Evolutionary conservation across 2,329 filamentous ascomycete species (phyloP).

Genomic region (Cladobotryum protrusum): DNA sequence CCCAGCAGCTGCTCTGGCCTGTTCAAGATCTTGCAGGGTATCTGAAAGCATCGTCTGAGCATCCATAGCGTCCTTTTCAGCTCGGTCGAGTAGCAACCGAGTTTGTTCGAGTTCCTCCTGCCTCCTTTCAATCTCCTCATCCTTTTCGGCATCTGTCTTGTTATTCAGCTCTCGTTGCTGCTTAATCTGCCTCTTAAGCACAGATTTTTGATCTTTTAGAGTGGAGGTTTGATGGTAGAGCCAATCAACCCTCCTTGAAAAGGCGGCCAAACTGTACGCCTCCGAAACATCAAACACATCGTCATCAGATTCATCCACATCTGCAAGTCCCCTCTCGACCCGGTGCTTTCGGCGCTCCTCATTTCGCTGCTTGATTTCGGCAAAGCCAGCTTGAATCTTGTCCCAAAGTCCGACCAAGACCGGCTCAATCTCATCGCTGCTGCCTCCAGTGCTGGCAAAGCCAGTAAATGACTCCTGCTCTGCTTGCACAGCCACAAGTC

Average conservation of each 20-base stretch:
- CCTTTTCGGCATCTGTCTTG: conserved; percentile 70
- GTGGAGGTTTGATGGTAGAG: conserved; percentile 70
- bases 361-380: conserved; percentile 48
- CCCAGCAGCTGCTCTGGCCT: conserved; percentile 21
- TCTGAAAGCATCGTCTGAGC: conserved; percentile 42
- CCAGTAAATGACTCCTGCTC: conserved; percentile 42
- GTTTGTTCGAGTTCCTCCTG: conserved; percentile 49
- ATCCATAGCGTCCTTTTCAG: conserved; percentile 32
- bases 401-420: conserved; percentile 52
- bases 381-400: conserved; percentile 45
- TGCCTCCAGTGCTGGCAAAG: conserved; percentile 25
- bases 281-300: conserved; percentile 54
- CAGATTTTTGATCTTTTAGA: conserved; percentile 80
- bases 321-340: conserved; percentile 49
- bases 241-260: conserved; percentile 72
- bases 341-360: conserved; percentile 47
- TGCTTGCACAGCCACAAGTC: conserved; percentile 53
- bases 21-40: conserved; percentile 34
- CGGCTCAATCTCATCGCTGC: conserved; percentile 47
- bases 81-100: conserved; percentile 28
- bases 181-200: conserved; percentile 86
- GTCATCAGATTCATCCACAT: conserved; percentile 58
- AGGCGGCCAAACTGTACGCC: conserved; percentile 66
- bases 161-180: conserved; percentile 90
- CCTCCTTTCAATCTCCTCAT: conserved; percentile 55